These are phyloP conservation scores for Naumovozyma castellii DNA, from an alignment of 805 yeast species.

Conservation along the genomic window DNA sequence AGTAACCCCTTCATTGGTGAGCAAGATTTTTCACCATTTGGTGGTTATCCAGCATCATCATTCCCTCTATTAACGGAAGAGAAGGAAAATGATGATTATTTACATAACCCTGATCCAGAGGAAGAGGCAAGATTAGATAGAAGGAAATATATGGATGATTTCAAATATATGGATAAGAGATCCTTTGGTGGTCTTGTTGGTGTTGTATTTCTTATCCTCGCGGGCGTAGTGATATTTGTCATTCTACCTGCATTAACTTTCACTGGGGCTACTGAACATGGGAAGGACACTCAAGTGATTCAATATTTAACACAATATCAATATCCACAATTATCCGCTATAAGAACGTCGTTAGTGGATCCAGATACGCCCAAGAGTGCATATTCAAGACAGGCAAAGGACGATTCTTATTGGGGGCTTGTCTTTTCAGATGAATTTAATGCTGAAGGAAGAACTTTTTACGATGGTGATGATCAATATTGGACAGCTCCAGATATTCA, in stretches of 20 bases:
- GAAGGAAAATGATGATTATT: constrained; percentile 85
- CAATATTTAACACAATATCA: constrained; percentile 38
- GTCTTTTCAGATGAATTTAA: constrained; percentile 86
- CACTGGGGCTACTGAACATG: constrained; percentile 47
- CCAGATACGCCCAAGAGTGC: constrained; percentile 50
- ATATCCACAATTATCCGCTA: constrained; percentile 42
- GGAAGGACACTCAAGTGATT: constrained; percentile 13
- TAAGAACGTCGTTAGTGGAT: constrained; percentile 43
- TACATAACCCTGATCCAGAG: constrained; percentile 92
- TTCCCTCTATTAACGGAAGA: constrained; percentile 87
- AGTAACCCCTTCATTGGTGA: constrained; percentile 33
- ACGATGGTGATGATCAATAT: constrained; percentile 80
- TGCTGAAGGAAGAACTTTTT: constrained; percentile 77
- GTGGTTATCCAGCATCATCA: constrained; percentile 88
- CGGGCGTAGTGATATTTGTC: constrained; percentile 55
- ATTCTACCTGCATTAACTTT: constrained; percentile 74
- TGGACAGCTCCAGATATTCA: constrained; percentile 75
- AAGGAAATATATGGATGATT: constrained; percentile 51
- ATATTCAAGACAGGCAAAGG: constrained; percentile 38
- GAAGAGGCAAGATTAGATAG: constrained; percentile 77
- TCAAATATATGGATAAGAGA: constrained; percentile 53
- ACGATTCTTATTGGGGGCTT: constrained; percentile 61
- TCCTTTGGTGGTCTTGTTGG: constrained; percentile 53
- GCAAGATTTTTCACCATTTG: constrained; percentile 77
- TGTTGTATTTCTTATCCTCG: constrained; percentile 45